These are phyloP conservation scores for Elaeagnus macrophylla DNA, from an alignment of 306 rosid genomes.

Conservation along the genomic window DNA sequence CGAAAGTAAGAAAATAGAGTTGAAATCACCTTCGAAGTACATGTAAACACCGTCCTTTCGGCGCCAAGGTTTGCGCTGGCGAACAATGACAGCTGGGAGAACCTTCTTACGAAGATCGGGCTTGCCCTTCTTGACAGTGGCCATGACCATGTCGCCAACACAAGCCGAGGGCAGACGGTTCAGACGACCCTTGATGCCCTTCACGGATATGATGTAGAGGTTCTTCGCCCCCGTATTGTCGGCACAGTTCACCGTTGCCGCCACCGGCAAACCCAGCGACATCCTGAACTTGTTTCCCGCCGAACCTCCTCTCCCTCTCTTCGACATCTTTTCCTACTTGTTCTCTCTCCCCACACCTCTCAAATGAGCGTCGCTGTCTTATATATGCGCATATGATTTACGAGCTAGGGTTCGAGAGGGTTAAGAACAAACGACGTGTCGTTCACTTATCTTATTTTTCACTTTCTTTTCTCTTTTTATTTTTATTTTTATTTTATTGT, in stretches of 20 bases:
- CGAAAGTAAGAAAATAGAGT: too few relatives aligned
- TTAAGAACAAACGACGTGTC: too few relatives aligned
- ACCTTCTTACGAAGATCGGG: constrained; percentile 94
- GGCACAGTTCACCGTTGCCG: constrained; percentile 88
- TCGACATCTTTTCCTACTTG: constrained; percentile 16
- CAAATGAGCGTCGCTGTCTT: not conserved
- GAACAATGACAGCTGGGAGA: constrained; percentile 79
- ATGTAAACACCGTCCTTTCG: constrained; percentile 93
- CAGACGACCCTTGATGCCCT: constrained; percentile 80
- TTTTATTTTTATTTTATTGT: too few relatives aligned
- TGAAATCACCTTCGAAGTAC: constrained; percentile 67
- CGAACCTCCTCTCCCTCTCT: constrained; percentile 74
- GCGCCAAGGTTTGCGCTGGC: constrained; percentile 89
- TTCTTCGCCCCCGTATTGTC: constrained; percentile 94
- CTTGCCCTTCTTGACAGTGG: constrained; percentile 89
- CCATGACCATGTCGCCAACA: constrained; percentile 97
- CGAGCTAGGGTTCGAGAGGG: constrained; percentile 14
- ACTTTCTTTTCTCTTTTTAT: too few relatives aligned
- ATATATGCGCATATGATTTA: not conserved
- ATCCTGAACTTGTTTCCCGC: constrained; percentile 91
- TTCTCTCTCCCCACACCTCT: not conserved
- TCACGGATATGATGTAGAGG: constrained; percentile 77
- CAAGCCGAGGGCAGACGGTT: constrained; percentile 89
- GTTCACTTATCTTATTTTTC: too few relatives aligned
- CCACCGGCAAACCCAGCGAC: constrained; percentile 96